These are phyloP conservation scores for Xylaria sp. DNA, from an alignment of 2,329 filamentous ascomycete species.

Conservation along the genomic window DNA sequence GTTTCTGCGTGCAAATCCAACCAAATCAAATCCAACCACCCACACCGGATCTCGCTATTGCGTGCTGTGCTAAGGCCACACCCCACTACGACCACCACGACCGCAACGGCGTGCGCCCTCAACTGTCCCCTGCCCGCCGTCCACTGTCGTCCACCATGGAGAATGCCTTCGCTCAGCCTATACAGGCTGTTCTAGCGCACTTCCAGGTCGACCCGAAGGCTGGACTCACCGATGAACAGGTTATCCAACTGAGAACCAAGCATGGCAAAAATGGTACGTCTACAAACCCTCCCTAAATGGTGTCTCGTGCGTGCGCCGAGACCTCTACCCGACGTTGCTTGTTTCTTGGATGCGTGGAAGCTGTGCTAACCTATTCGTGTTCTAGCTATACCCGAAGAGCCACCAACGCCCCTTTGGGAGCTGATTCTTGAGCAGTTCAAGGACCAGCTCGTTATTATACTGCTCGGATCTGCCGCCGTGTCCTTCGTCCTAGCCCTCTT, in stretches of 20 bases:
- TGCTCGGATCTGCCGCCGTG: slow-evolving; percentile 90
- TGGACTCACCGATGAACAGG: slow-evolving; percentile 70
- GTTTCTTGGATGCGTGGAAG: slow-evolving; percentile 20
- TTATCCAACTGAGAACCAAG: slow-evolving; percentile 65
- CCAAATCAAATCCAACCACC: slow-evolving; percentile 13
- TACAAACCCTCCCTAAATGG: not conserved
- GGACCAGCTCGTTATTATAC: slow-evolving; percentile 95
- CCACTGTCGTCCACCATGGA: slow-evolving; percentile 61
- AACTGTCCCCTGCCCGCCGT: slow-evolving; percentile 23
- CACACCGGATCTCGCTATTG: slow-evolving; percentile 33
- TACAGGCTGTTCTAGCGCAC: slow-evolving; percentile 67
- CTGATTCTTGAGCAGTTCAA: slow-evolving; percentile 99
- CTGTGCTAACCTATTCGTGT: slow-evolving; percentile 32
- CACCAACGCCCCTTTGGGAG: slow-evolving; percentile 95
- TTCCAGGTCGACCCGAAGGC: slow-evolving; percentile 66
- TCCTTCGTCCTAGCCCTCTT: slow-evolving; percentile 94
- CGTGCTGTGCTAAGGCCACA: slow-evolving; percentile 41
- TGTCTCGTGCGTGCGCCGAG: slow-evolving; percentile 26
- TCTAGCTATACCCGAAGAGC: slow-evolving; percentile 81
- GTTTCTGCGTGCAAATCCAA: slow-evolving; percentile 35
- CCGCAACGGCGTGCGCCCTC: slow-evolving; percentile 17
- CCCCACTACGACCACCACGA: slow-evolving; percentile 33
- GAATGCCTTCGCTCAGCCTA: slow-evolving; percentile 69
- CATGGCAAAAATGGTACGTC: slow-evolving; percentile 74
- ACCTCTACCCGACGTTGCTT: slow-evolving; percentile 22